A percentile compares a stretch with the other conserved stretches of the same genome.
Evolutionary conservation across 139 green algal genomes (phyloP).

Genomic region (Tetratostichococcus sp.): DNA sequence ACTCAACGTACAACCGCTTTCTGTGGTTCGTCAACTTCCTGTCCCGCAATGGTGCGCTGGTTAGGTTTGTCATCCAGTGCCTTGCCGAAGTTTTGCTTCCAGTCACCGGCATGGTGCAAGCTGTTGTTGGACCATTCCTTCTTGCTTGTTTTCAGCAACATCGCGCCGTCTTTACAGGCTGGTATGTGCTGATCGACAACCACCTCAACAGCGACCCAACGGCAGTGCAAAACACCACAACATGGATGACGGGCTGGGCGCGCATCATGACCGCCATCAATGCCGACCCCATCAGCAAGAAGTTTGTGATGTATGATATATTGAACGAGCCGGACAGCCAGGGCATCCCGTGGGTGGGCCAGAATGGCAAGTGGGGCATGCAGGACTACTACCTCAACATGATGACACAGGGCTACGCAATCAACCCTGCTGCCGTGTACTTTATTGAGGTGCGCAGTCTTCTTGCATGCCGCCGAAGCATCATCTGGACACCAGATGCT

Average conservation of each 20-base stretch:
- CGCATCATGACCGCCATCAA: constrained; percentile 8
- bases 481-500: no score
- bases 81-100: no score
- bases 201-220: constrained; percentile 24
- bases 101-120: no score
- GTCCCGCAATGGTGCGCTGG: background rate
- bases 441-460: background rate
- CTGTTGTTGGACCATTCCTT: no score
- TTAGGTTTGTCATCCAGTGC: no score
- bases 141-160: no score
- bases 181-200: constrained; percentile 19
- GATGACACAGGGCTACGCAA: background rate
- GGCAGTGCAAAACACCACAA: background rate
- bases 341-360: constrained; percentile 7
- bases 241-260: constrained; percentile 13
- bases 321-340: constrained; percentile 28
- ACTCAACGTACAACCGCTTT: constrained; percentile 11
- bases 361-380: background rate
- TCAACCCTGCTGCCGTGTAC: background rate
- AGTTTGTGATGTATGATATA: constrained; percentile 20
- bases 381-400: background rate
- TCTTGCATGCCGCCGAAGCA: no score
- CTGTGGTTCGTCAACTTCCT: constrained; percentile 15
- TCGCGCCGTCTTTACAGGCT: background rate
- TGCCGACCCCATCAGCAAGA: background rate